Percentiles rank a stretch among this genome's conserved stretches.
Conservation (phyloP, 1,139 yeast genomes). For the Diutina rugosa region DNA sequence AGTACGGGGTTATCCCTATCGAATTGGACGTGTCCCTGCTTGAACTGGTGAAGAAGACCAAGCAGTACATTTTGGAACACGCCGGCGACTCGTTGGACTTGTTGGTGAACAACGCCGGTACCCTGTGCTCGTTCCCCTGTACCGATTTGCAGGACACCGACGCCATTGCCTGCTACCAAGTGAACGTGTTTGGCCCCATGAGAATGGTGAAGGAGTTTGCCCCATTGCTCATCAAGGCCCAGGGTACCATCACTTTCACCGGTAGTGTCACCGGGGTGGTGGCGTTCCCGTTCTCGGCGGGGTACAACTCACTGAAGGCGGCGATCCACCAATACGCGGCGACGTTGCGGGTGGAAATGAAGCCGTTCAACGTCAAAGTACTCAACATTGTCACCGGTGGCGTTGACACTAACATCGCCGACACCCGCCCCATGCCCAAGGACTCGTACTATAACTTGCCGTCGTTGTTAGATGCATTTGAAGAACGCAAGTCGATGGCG, state of each 20-base stretch:
- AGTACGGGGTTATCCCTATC: constrained; percentile 19
- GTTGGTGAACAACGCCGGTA: constrained; percentile 16
- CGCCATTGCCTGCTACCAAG: not conserved
- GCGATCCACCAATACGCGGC: constrained; percentile 7
- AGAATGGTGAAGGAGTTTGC: constrained; percentile 3
- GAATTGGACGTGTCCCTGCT: constrained; percentile 40
- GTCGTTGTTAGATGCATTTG: constrained; percentile 36
- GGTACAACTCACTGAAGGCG: constrained; percentile 6
- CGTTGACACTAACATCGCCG: constrained; percentile 48
- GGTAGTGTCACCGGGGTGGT: constrained; percentile 5
- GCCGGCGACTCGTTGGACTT: constrained; percentile 23
- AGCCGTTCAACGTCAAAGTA: constrained; percentile 63
- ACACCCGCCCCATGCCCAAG: constrained; percentile 38
- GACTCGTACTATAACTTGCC: constrained; percentile 42
- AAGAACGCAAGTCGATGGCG: constrained; percentile 48
- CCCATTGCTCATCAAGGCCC: constrained; percentile 7
- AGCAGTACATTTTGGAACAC: constrained; percentile 23
- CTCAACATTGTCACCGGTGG: constrained; percentile 53
- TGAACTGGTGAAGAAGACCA: constrained; percentile 36
- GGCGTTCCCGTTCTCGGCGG: constrained; percentile 6
- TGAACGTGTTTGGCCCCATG: constrained; percentile 1
- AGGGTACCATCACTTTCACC: constrained; percentile 8
- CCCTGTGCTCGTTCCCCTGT: constrained; percentile 61
- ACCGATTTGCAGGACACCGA: constrained; percentile 23
- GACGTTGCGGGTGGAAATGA: constrained; percentile 50